phyloP scores from a whole-genome alignment of 495 filamentous ascomycete genomes.

The Saxispiralis lemnorum region DNA sequence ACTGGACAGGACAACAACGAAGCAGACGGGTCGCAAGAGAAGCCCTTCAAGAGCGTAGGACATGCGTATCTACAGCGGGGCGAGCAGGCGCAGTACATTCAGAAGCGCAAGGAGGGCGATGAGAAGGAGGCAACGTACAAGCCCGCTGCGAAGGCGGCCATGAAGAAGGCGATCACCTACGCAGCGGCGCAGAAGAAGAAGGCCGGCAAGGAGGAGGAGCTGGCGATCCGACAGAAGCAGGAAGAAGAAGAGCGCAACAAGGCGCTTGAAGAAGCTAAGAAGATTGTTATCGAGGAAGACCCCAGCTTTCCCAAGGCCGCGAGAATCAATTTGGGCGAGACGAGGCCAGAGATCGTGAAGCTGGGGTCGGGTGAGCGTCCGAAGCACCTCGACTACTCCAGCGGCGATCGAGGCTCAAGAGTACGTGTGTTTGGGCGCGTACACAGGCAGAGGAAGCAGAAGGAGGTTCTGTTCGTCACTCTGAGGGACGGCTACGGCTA shows the following conservation, averaged over 20 bases:
- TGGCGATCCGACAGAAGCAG: conserved; percentile 51
- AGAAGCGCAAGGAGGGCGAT: conserved; percentile 44
- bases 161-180: conserved; percentile 64
- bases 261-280: conserved; percentile 72
- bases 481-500: conserved; percentile 78
- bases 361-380: conserved; percentile 19
- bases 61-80: conserved; percentile 59
- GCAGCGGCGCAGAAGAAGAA: conserved; percentile 37
- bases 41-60: conserved; percentile 64
- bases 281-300: conserved; percentile 69
- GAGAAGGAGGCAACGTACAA: conserved; percentile 53
- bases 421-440: conserved; percentile 76
- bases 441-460: conserved; percentile 68
- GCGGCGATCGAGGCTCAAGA: conserved; percentile 47
- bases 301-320: conserved; percentile 57
- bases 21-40: conserved; percentile 47
- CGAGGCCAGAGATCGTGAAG: conserved; percentile 23
- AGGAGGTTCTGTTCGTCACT: conserved; percentile 73
- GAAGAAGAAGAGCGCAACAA: conserved; percentile 48
- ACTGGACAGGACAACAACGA: conserved; percentile 52
- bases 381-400: conserved; percentile 26
- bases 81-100: conserved; percentile 42
- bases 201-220: conserved; percentile 29
- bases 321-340: conserved; percentile 52
- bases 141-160: conserved; percentile 59